phyloP scores from a whole-genome alignment of 2,329 filamentous ascomycete genomes.

The Aspergillus tamarii region DNA sequence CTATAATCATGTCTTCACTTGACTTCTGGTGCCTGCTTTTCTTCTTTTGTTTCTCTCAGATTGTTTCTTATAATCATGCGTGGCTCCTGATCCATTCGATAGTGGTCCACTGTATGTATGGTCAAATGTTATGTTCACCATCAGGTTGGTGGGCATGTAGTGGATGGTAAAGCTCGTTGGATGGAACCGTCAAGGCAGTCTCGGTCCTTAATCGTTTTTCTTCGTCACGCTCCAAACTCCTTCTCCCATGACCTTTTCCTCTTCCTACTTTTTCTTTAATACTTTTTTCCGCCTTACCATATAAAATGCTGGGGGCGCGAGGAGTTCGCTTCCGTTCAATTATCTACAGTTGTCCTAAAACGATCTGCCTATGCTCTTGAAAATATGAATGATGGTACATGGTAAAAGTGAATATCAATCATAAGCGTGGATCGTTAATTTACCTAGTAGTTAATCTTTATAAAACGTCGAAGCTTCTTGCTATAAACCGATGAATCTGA shows the following conservation, averaged over 20 bases:
- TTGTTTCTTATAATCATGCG: constrained; percentile 18
- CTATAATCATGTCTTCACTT: neutral
- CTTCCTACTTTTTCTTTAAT: constrained; percentile 20
- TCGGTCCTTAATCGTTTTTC: neutral
- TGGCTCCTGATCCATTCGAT: constrained; percentile 16
- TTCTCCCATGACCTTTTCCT: neutral
- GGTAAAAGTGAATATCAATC: constrained; percentile 12
- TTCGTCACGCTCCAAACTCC: neutral
- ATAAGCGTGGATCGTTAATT: neutral
- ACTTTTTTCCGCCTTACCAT: constrained; percentile 22
- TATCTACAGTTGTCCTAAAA: constrained; percentile 9
- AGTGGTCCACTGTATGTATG: constrained; percentile 5
- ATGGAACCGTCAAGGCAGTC: neutral
- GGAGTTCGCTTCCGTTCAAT: constrained; percentile 24
- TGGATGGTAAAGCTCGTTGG: constrained; percentile 6
- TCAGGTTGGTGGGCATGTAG: constrained; percentile 13
- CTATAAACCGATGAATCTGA: neutral
- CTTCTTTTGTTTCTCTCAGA: constrained; percentile 27
- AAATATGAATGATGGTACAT: constrained; percentile 6
- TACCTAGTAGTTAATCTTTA: neutral
- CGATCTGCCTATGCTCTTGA: constrained; percentile 4
- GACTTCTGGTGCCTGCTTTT: neutral
- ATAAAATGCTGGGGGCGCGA: constrained; percentile 23
- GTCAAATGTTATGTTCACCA: constrained; percentile 11
- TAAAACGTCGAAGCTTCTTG: neutral